phyloP scores from a whole-genome alignment of 202 grass and related monocot genomes.

The Musa balbisiana region DNA sequence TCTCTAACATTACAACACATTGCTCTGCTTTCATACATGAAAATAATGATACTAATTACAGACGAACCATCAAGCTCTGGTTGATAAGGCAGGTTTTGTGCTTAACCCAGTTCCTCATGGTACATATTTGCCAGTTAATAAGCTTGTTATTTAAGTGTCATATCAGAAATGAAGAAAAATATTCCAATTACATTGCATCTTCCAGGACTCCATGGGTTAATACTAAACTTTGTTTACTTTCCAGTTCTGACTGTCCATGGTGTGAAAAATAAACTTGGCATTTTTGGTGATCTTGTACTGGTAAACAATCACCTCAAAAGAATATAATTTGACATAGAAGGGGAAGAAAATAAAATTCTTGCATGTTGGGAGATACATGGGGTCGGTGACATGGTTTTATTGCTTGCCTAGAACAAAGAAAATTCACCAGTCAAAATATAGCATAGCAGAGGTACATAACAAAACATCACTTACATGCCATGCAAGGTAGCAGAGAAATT shows the following conservation, averaged over 20 bases:
- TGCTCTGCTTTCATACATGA: too few species aligned
- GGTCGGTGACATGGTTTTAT: not conserved
- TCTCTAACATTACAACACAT: too few species aligned
- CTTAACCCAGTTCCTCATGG: too few species aligned
- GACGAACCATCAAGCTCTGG: too few species aligned
- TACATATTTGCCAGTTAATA: too few species aligned
- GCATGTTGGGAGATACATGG: too few species aligned
- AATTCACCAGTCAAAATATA: not conserved
- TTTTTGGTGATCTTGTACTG: not conserved
- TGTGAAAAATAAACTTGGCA: too few species aligned
- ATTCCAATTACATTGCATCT: not conserved
- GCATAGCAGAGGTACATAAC: not conserved
- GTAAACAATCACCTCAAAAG: not conserved
- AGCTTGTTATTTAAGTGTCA: too few species aligned
- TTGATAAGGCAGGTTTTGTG: too few species aligned
- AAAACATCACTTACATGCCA: conserved; percentile 40
- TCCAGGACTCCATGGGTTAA: not conserved
- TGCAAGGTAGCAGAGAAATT: conserved; percentile 46
- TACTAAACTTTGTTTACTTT: not conserved
- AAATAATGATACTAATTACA: too few species aligned
- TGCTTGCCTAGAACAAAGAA: not conserved
- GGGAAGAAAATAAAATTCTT: too few species aligned
- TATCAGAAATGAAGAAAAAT: too few species aligned
- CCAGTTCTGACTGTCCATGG: not conserved
- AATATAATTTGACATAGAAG: not conserved